Evolutionary conservation across 129 eudicot genomes (phyloP).

Genomic region (Saussurea involucrata): DNA sequence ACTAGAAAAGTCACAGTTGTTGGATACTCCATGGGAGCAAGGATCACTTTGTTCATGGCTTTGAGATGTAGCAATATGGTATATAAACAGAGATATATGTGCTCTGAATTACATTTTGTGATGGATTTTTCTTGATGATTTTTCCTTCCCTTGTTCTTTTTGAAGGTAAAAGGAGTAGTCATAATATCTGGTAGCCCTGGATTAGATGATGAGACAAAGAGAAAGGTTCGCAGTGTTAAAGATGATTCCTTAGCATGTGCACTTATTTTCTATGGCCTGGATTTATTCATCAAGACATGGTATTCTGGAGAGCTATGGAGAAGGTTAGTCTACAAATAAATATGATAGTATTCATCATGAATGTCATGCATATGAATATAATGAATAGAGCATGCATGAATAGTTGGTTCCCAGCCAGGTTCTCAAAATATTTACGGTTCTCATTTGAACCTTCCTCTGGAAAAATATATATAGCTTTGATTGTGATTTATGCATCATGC

Average conservation of each 20-base stretch:
- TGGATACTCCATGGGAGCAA: slow-evolving; percentile 98
- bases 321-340: slow-evolving; percentile 42
- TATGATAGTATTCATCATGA: background rate
- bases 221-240: slow-evolving; percentile 58
- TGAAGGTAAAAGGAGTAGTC: slow-evolving; percentile 64
- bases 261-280: slow-evolving; percentile 62
- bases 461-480: background rate
- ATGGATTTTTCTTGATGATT: background rate
- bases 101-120: background rate
- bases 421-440: background rate
- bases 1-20: slow-evolving; percentile 58
- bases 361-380: too few species aligned
- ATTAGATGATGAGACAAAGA: slow-evolving; percentile 44
- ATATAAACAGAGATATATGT: slow-evolving; percentile 1
- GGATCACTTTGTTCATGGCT: slow-evolving; percentile 74
- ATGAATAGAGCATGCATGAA: background rate
- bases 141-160: background rate
- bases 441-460: background rate
- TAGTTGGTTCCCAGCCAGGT: background rate
- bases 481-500: slow-evolving; percentile 19
- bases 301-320: slow-evolving; percentile 76
- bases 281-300: slow-evolving; percentile 60
- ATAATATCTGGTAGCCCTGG: slow-evolving; percentile 98
- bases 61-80: slow-evolving; percentile 63
- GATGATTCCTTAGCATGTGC: slow-evolving; percentile 69